Percentiles rank a stretch among this genome's conserved stretches.
Evolutionary conservation across 495 filamentous ascomycete species (phyloP).

Genomic region (Aspergillus saccharolyticus): DNA sequence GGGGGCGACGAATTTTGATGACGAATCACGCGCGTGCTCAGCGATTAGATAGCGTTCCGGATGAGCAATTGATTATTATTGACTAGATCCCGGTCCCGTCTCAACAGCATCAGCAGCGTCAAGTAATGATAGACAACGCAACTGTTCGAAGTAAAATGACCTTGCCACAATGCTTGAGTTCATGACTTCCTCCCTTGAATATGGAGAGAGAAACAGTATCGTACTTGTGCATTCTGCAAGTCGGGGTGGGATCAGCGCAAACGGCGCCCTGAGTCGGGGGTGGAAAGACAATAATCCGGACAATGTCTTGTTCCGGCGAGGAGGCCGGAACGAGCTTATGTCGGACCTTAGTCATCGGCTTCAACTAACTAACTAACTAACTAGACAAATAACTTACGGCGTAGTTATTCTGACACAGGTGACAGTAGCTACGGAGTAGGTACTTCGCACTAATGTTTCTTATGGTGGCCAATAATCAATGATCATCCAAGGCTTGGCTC

Average conservation of each 20-base stretch:
- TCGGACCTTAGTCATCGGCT: not conserved
- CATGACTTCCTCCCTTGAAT: not conserved
- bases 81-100: not conserved
- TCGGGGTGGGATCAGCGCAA: not conserved
- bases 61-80: not conserved
- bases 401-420: too few relatives aligned
- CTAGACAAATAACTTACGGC: too few relatives aligned
- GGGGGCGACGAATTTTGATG: constrained; percentile 2
- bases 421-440: too few relatives aligned
- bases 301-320: not conserved
- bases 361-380: too few relatives aligned
- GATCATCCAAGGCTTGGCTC: not conserved
- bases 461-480: not conserved
- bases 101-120: not conserved
- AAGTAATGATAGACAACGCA: not conserved
- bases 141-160: not conserved
- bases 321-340: not conserved
- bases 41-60: not conserved
- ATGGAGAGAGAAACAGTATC: not conserved
- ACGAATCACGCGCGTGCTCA: not conserved
- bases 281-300: not conserved
- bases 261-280: not conserved
- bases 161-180: not conserved
- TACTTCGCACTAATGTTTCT: not conserved
- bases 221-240: not conserved